These are phyloP conservation scores for Clathrus columnatus DNA, from an alignment of 768 basidiomycete genomes.

Conservation along the genomic window DNA sequence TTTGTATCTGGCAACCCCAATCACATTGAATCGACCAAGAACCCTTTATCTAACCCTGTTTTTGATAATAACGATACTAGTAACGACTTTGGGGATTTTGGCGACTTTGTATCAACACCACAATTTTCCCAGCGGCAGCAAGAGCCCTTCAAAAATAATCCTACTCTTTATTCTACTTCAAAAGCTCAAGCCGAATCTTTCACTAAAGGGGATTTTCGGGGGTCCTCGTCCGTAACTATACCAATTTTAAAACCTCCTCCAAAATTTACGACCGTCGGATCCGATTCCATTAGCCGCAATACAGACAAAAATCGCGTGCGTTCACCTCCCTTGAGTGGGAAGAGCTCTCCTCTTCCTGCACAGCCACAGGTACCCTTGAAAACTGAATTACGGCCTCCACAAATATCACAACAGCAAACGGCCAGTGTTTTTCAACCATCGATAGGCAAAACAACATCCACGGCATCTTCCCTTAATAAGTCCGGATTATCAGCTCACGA, in stretches of 20 bases:
- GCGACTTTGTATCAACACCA: constrained; percentile 22
- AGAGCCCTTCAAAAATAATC: constrained; percentile 13
- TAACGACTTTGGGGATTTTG: constrained; percentile 25
- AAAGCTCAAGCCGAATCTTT: constrained; percentile 37
- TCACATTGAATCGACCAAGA: not conserved
- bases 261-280: too few species aligned
- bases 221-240: constrained; percentile 38
- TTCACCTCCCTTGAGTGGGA: not conserved
- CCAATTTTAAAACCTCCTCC: constrained; percentile 20
- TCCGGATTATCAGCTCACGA: constrained; percentile 75
- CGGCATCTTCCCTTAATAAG: constrained; percentile 21
- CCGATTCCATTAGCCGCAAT: constrained; percentile 11
- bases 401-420: not conserved
- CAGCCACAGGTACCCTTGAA: not conserved
- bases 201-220: constrained; percentile 34
- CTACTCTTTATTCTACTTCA: not conserved
- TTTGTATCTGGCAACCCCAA: constrained; percentile 27
- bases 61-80: constrained; percentile 3
- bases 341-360: not conserved
- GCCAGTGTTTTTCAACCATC: constrained; percentile 8
- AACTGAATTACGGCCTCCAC: constrained; percentile 6
- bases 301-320: not conserved
- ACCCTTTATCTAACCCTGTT: constrained; percentile 16
- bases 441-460: constrained; percentile 11
- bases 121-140: not conserved